Base-by-base conservation (phyloP, 2,329 filamentous ascomycete genomes). In the Colletotrichum salicis region DNA sequence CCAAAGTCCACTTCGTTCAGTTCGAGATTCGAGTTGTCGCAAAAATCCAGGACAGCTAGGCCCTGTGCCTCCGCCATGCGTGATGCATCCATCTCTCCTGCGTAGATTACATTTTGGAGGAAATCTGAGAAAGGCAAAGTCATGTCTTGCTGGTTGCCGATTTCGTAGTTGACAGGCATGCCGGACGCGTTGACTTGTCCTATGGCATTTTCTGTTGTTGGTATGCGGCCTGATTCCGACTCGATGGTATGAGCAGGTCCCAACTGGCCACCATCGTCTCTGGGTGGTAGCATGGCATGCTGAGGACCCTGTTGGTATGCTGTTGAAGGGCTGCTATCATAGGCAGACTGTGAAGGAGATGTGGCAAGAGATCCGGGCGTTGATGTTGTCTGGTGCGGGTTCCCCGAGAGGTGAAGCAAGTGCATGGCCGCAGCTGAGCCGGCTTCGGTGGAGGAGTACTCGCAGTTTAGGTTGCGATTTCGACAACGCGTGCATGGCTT, bases 401-500 rank as follows among this genome's bases (percentile, higher is more conserved):
- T 82, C 2, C 79, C 79, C 5, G 85, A 84, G 11, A 84, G 77
- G 70, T 86, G 84, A 55, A 83, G 78, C 45, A 85, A 76, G 66
- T 86, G 84, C 81, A 84, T 80, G 15, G 83, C 81, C 8, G 84
- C 81, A 7, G 82, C 80, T 19, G 83, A 82, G 12, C 80, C 80
- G 15, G 80, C 76, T 67, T 84, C 82, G 15, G 79, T 77, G 6
- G 79, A 78, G 4, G 78, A 77, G 70, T 79, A 82, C 65, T 84
- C 84, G 78, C 87, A 89, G 15, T 75, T 77, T 64, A 88, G 73
- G 55, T 84, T 84, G 33, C 86, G 83, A 65, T 80, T 84, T 62
- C 84, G 80, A 73, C 87, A 89, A 35, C 87, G 83, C 22, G 83
- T 83, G 75, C 87, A 89, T 37, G 87, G 87, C 77, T 89, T 89